phyloP scores from a whole-genome alignment of 164 flowering plant genomes.

The grape (Vitis vinifera) region DNA sequence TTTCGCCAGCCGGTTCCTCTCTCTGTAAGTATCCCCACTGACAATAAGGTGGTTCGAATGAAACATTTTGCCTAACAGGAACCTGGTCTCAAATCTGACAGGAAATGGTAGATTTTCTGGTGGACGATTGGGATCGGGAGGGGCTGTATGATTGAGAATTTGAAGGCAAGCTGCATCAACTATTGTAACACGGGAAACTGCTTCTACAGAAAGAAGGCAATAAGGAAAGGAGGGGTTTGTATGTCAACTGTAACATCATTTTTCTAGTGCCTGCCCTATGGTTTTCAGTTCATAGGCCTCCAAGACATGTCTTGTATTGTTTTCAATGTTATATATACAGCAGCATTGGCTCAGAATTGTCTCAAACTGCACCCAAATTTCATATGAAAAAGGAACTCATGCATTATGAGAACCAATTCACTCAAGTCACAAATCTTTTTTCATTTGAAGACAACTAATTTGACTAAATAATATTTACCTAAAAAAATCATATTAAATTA shows the following conservation, averaged over 20 bases:
- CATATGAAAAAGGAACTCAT: too few species aligned
- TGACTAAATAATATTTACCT: too few species aligned
- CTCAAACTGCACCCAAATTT: too few species aligned
- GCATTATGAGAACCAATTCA: too few species aligned
- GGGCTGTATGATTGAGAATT: constrained; percentile 50
- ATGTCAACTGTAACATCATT: constrained; percentile 13
- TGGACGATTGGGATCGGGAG: constrained; percentile 65
- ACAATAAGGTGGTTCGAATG: too few species aligned
- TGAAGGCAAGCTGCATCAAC: background rate
- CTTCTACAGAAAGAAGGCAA: background rate
- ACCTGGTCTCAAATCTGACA: constrained; percentile 17
- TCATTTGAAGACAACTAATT: too few species aligned
- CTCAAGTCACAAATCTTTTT: too few species aligned
- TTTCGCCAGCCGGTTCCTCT: constrained; percentile 59
- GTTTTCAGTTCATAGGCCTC: constrained; percentile 7
- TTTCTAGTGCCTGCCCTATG: background rate
- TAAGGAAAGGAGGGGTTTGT: constrained; percentile 5
- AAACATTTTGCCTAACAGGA: background rate
- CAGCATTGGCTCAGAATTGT: background rate
- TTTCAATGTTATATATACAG: background rate
- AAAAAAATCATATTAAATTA: too few species aligned
- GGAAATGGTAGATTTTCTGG: constrained; percentile 76
- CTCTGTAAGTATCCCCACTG: constrained; percentile 31
- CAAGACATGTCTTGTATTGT: constrained; percentile 10
- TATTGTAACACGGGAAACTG: constrained; percentile 7